These are phyloP conservation scores for Pochonia chlamydosporia DNA, from an alignment of 2,329 filamentous ascomycete species.

Conservation along the genomic window DNA sequence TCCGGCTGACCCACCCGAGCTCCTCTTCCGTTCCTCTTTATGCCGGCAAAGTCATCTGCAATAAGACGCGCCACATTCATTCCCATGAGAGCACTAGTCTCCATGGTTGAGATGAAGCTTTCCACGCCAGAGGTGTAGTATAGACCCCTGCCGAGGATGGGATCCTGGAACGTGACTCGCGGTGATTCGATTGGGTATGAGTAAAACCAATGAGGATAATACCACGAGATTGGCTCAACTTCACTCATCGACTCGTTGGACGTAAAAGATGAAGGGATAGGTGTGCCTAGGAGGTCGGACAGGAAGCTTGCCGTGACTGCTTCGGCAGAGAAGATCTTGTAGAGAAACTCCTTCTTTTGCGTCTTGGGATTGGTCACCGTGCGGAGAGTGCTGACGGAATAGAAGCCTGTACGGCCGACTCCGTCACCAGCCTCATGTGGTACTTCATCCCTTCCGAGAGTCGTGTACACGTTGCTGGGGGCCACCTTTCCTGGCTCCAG, in stretches of 20 bases:
- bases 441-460: conserved; percentile 58
- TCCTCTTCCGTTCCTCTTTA: conserved; percentile 3
- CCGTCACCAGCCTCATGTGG: conserved; percentile 45
- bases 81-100: conserved; percentile 89
- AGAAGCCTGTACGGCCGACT: conserved; percentile 73
- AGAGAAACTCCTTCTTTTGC: conserved; percentile 47
- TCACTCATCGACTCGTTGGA: conserved; percentile 25
- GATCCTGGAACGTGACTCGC: conserved; percentile 80
- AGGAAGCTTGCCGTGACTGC: conserved; percentile 48
- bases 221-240: conserved; percentile 63
- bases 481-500: conserved; percentile 50
- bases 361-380: conserved; percentile 56
- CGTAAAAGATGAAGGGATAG: conserved; percentile 37
- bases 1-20: not conserved
- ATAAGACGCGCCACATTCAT: conserved; percentile 74
- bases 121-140: conserved; percentile 78
- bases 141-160: conserved; percentile 58
- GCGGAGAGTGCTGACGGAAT: conserved; percentile 72
- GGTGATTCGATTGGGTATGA: conserved; percentile 84
- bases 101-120: conserved; percentile 95
- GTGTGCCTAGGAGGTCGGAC: conserved; percentile 42
- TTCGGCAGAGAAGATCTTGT: conserved; percentile 60
- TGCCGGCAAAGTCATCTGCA: conserved; percentile 48
- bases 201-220: conserved; percentile 70
- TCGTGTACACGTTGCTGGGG: conserved; percentile 78